Evolutionary conservation across 768 basidiomycete species (phyloP), one percentile per base, ranked within the genome.

Genomic region (Psilocybe cubensis): DNA sequence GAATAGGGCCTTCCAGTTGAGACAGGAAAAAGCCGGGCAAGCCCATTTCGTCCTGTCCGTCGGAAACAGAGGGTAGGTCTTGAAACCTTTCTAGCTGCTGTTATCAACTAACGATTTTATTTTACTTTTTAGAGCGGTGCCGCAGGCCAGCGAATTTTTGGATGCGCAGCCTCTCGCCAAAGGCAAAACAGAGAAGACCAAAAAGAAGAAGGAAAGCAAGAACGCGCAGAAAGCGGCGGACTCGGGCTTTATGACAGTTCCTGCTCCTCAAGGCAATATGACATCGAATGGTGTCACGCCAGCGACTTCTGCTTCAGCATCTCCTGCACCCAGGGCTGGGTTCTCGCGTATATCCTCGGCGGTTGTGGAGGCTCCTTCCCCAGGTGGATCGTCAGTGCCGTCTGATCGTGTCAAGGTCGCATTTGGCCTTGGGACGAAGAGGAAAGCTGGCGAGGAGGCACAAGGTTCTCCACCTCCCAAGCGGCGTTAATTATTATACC

Each of bases 1-100:
- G 92, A 95, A 89, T 63, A 85, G 81, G 59, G 96, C 95, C 11
- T 99, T 99, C 78, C 89, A 96, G 68, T 85, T 89, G 52, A 81
- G 97, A 55, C 95, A 97, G 70, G 89, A 95, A 73, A 95, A 94
- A 77, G 85, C 92, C 8, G 96, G 97, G 1, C 92, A 96, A 65
- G 96, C 97, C 8, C 95, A 97, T 67, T 98, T 99, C 74, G 91
- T 98, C 17, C 72, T 99, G 57, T 94, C 92, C 1, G 93, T 96
- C 35, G 95, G 95, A 61, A 96, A 94, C 69, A 82, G 92, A 81
- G 92, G 92, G 91, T 94, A 70, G 20, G 89, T 74, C 21, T 54
- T 42, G 21, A 23, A 51, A 54, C 20, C 20, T 25, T 40, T 45
- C 9, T n/a, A 11, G 17, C 40, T 23, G 21, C 41, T 9, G 42